Base-by-base conservation (phyloP, 2,329 filamentous ascomycete genomes). In the Furcasterigmium furcatum region DNA sequence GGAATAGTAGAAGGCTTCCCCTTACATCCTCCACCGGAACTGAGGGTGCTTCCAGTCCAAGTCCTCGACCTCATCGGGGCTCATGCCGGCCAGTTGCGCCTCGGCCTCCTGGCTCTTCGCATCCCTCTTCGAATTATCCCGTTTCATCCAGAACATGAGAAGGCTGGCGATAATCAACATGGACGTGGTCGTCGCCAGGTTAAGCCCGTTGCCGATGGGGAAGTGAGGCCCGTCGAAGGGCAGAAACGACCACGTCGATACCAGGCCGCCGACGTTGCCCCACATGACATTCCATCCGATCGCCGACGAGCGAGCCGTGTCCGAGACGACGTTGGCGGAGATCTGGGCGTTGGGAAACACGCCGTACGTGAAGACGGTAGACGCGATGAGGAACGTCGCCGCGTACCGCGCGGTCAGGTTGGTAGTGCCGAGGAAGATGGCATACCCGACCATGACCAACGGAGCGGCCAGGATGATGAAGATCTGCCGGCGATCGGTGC, bases 281-380 rank as follows among this genome's bases (percentile, higher is more conserved):
- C 40, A 38, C 42, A 53, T 85, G 55, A 85, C 81, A 43, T 77
- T 78, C 0, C 75, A 76, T 10, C 76, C 82, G 47, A 85, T 83
- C 9, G 81, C 80, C 1, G 78, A 72, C 4, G 76, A 77, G 13
- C 83, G 72, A 0, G 85, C 80, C 0, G 84, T 86, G 53, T 88
- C 85, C 1, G 80, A 82, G 3, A 87, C 76, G 1, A 87, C 83
- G 52, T 87, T 87, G 14, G 83, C 84, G 0, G 82, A 77, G 3
- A 76, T 77, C 50, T 88, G 80, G 0, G 83, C 81, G 54, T 85
- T 87, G 54, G 76, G 78, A 4, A 88, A 68, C 0, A 84, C 72
- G 1, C 85, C 85, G 32, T 80, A 77, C 2, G 77, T 64, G 51
- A 85, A 87, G 4, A 79, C 77, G 6, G 81, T 82, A 12, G 71